phyloP scores from a whole-genome alignment of 1,284 basidiomycete genomes.

The Anthracocystis setariae region DNA sequence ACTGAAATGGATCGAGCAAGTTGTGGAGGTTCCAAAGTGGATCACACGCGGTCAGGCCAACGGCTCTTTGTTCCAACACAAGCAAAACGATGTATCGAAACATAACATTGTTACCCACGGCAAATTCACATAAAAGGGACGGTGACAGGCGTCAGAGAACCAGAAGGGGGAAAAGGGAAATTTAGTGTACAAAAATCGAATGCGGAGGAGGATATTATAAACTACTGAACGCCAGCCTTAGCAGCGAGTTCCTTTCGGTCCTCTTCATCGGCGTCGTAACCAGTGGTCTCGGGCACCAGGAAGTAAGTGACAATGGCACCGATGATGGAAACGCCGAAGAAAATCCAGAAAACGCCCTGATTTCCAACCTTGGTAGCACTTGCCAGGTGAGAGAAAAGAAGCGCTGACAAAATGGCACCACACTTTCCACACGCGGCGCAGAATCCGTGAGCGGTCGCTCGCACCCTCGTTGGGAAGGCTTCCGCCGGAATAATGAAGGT shows the following conservation, averaged over 20 bases:
- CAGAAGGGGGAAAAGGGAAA: background rate
- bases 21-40: too few relatives aligned
- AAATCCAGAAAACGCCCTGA: slow-evolving; percentile 62
- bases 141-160: too few relatives aligned
- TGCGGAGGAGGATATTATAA: too few relatives aligned
- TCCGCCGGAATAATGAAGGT: slow-evolving; percentile 80
- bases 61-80: too few relatives aligned
- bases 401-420: slow-evolving; percentile 70
- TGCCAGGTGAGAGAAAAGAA: slow-evolving; percentile 60
- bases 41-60: too few relatives aligned
- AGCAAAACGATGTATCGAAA: too few relatives aligned
- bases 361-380: slow-evolving; percentile 39
- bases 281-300: slow-evolving; percentile 62
- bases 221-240: slow-evolving; percentile 40
- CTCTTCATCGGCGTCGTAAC: slow-evolving; percentile 60
- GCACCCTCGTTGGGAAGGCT: slow-evolving; percentile 81
- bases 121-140: too few relatives aligned
- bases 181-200: background rate
- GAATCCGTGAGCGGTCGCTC: slow-evolving; percentile 70
- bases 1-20: too few relatives aligned
- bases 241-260: slow-evolving; percentile 60
- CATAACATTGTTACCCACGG: too few relatives aligned
- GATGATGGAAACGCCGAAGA: slow-evolving; percentile 59
- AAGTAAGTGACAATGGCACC: slow-evolving; percentile 55
- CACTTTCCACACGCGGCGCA: slow-evolving; percentile 71